Base-by-base conservation (phyloP, 192 early-diverging fungal species). In the Coemansia sp. region DNA sequence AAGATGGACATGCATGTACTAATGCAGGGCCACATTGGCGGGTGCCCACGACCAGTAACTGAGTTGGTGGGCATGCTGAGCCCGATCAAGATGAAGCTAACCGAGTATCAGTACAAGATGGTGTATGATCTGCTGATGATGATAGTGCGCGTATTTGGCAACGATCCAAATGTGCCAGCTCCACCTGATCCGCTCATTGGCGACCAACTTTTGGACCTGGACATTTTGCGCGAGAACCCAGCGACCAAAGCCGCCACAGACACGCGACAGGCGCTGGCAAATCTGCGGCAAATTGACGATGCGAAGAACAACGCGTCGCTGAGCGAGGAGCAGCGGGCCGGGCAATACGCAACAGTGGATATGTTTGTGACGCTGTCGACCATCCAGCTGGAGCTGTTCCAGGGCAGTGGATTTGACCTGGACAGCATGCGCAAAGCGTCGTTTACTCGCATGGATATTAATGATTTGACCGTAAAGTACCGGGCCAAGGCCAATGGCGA, bases 61-160 rank as follows among this genome's bases (percentile, higher is more conserved):
- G 84, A 87, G 68, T 74, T 95, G 48, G 57, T 82, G 35, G 88
- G 90, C 17, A 75, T 68, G 21, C 79, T 94, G 41, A 88, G 89
- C 3, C 90, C 91, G 48, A 85, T 96, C 35, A 86, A 82, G 57
- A 86, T 96, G 85, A 86, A 80, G 62, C 60, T 95, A 31, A 93
- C 90, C 3, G 86, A 87, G 64, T 84, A 87, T 29, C 95, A 97
- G 79, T 97, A 96, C 75, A 85, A 78, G 49, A 92, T 91, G 55
- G 79, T 92, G 6, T 84, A 93, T 6, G 88, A 91, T 7, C 55
- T 80, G 26, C 19, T 82, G 26, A 52, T 61, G 12, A 67, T 76
- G 23, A 76, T 82, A 21, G 67, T 62, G 3, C 61, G 74, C 1
- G 74, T 76, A 22, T 82, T 82, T 54, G 79, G 74, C 38, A 49